phyloP scores from a whole-genome alignment of 176 grass and related monocot species.

The Carex littledalei region DNA sequence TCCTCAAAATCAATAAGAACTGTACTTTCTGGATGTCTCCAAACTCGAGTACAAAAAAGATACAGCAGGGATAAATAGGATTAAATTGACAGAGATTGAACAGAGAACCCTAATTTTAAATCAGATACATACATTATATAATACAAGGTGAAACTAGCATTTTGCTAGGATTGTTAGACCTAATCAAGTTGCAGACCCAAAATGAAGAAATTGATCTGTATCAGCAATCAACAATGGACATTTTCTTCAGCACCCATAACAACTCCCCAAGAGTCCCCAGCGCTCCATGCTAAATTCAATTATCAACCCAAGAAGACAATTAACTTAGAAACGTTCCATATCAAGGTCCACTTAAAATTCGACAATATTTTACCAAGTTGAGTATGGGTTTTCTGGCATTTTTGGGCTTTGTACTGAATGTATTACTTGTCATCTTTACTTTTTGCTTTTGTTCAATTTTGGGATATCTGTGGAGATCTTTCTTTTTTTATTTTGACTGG shows the following conservation, averaged over 20 bases:
- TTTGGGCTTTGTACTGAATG: neutral
- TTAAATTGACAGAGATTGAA: neutral
- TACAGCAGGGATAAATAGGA: neutral
- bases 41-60: neutral
- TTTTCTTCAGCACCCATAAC: slow-evolving; percentile 9
- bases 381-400: neutral
- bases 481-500: neutral
- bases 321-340: neutral
- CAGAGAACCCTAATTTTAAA: neutral
- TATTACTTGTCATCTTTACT: neutral
- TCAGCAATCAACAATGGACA: neutral
- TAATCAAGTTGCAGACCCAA: neutral
- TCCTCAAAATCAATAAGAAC: neutral
- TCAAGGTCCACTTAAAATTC: neutral
- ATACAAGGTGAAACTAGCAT: slow-evolving; percentile 10
- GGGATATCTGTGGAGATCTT: neutral
- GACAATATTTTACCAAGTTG: neutral
- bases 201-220: neutral
- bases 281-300: slow-evolving; percentile 43
- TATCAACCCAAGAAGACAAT: neutral
- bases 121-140: neutral
- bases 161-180: neutral
- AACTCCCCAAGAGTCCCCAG: slow-evolving; percentile 35
- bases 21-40: neutral
- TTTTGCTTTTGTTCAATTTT: neutral